phyloP scores from a whole-genome alignment of 306 rosid species.

The Vachellia pachyceras region DNA sequence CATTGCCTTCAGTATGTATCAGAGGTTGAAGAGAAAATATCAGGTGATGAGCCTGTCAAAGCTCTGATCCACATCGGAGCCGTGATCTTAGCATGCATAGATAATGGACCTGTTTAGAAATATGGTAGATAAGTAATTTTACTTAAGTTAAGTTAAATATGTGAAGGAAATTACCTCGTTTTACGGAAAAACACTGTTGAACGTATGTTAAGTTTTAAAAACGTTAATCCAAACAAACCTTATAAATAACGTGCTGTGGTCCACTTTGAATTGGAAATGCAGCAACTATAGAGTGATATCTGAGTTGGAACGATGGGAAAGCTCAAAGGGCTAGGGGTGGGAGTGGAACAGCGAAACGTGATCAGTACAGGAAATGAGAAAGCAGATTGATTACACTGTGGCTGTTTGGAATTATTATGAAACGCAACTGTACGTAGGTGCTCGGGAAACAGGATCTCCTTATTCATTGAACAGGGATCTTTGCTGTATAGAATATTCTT shows the following conservation, averaged over 20 bases:
- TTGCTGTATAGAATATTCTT: not conserved
- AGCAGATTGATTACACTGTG: not conserved
- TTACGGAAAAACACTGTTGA: too few species aligned
- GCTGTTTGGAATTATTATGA: constrained; percentile 1
- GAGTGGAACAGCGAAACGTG: not conserved
- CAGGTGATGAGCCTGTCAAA: not conserved
- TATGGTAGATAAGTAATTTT: too few species aligned
- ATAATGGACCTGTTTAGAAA: too few species aligned
- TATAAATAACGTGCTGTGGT: constrained; percentile 23
- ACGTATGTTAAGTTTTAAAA: too few species aligned
- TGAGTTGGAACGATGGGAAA: constrained; percentile 50
- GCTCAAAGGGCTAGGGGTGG: constrained; percentile 14
- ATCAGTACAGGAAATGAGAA: not conserved
- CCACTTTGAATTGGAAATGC: not conserved
- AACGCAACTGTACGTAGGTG: constrained; percentile 8
- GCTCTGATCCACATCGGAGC: not conserved
- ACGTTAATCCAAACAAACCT: too few species aligned
- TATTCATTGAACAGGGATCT: not conserved
- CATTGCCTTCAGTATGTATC: not conserved
- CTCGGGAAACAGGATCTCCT: not conserved
- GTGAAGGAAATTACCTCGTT: too few species aligned
- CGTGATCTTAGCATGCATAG: not conserved
- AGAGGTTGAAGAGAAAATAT: constrained; percentile 26
- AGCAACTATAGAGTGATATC: constrained; percentile 22
- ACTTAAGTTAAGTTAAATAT: too few species aligned